Base-by-base conservation (phyloP, 371 early-diverging fungal species). In the Lichtheimia hyalospora region DNA sequence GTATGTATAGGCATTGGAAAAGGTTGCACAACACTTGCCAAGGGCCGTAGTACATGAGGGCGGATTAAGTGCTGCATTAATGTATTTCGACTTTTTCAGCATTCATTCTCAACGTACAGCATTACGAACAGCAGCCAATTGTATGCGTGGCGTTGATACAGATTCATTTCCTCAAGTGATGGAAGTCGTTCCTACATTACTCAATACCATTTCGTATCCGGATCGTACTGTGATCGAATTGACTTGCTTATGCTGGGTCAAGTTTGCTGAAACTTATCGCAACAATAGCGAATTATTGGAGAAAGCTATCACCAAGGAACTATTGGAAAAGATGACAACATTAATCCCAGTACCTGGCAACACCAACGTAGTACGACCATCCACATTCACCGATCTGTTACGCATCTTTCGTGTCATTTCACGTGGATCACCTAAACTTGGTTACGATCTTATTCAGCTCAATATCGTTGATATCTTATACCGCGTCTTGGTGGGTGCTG, bases 21-120 rank as follows among this genome's bases (percentile, higher is more conserved):
- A 88, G 63, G 80, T 95, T 2, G 80, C 89, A 3, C 71, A 73
- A 3, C 93, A 93, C 40, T 84, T 89, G 40, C 89, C 92, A 0
- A 75, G 78, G 20, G 82, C 88, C 3, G 85, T 97, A 13, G 79
- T 92, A 13, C 83, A 86, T 21, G 92, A 88, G 42, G 91, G 89
- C 20, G 96, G 95, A 7, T 64, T 96, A 42, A 63, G 82, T 0
- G 93, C 94, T 0, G 80, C 84, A 1, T 74, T 96, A n/a, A 86
- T 87, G 83, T 96, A 87, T 58, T 74, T 96, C 16, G 97, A 96
- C 60, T 96, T 96, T 66, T 96, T 95, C 63, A 81, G 90, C 25
- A 81, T 92, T 7, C 89, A 89, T 61, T 91, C 91, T 4, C 97
- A 96, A 70, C 83, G 94, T 21, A 88, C 87, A 0, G 94, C 93